Evolutionary conservation across 495 filamentous ascomycete species (phyloP).

Genomic region (Xylaria curta): DNA sequence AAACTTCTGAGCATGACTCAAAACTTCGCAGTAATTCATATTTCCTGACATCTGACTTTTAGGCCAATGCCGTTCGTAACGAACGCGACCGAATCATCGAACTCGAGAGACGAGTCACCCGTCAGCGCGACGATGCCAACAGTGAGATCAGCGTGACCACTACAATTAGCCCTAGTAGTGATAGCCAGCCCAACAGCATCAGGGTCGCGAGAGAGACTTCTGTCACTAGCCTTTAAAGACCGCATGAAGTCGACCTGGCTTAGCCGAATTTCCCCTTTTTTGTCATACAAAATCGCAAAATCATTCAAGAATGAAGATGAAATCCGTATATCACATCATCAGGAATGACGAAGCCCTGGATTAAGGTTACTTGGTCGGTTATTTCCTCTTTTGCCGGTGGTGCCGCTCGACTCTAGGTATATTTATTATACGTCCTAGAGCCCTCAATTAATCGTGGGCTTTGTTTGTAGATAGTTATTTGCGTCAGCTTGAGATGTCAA

Average conservation of each 20-base stretch:
- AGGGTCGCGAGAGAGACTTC: neutral
- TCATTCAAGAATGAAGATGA: neutral
- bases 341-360: neutral
- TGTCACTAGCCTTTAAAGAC: neutral
- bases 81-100: constrained; percentile 78
- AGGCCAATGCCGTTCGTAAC: constrained; percentile 74
- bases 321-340: neutral
- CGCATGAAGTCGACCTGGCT: neutral
- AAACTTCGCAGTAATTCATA: neutral
- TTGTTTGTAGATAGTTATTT: neutral
- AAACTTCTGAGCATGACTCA: neutral
- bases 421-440: neutral
- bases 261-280: neutral
- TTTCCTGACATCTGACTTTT: neutral
- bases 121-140: constrained; percentile 32
- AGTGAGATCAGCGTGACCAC: constrained; percentile 36
- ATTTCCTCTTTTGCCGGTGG: neutral
- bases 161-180: constrained; percentile 19
- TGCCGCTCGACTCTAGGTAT: neutral
- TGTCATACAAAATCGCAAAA: neutral
- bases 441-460: neutral
- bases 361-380: neutral
- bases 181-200: constrained; percentile 26
- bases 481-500: neutral
- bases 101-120: constrained; percentile 42